Percentiles rank a stretch among this genome's conserved stretches.
Conservation (phyloP, 129 eudicot species). For the Escallonia rubra region DNA sequence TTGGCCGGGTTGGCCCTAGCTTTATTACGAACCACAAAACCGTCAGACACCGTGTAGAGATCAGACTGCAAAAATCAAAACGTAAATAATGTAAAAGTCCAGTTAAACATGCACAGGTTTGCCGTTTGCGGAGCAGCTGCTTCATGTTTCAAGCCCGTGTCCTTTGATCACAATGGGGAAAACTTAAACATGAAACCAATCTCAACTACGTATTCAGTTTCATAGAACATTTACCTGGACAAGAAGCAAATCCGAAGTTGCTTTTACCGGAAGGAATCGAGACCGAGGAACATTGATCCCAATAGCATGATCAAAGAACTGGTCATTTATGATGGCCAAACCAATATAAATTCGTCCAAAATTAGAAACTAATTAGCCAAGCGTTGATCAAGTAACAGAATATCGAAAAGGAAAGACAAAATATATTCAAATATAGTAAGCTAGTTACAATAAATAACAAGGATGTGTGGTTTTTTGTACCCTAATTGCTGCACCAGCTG, state of each 20-base stretch:
- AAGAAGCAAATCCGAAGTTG: slow-evolving; percentile 91
- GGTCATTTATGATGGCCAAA: background rate
- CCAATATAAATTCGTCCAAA: background rate
- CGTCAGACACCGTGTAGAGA: slow-evolving; percentile 78
- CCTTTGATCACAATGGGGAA: too few species aligned
- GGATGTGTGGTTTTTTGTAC: slow-evolving; percentile 26
- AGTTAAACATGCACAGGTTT: too few species aligned
- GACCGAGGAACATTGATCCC: slow-evolving; percentile 92
- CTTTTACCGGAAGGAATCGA: slow-evolving; percentile 97
- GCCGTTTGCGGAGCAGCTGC: too few species aligned
- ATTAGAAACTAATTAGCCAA: background rate
- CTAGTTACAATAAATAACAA: background rate
- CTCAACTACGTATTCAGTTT: too few species aligned
- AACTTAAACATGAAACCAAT: too few species aligned
- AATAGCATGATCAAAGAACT: slow-evolving; percentile 91
- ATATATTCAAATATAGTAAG: background rate
- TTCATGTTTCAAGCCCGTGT: too few species aligned
- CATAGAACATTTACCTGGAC: slow-evolving; percentile 62
- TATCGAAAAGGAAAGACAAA: background rate
- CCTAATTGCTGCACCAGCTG: slow-evolving; percentile 99
- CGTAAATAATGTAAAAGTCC: too few species aligned
- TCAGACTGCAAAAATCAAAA: slow-evolving; percentile 56
- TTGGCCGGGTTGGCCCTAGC: slow-evolving; percentile 79
- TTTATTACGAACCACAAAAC: slow-evolving; percentile 67
- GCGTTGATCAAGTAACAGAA: background rate